Base-by-base conservation (phyloP, 148 eudicot species). In the Polygonum maritimum region DNA sequence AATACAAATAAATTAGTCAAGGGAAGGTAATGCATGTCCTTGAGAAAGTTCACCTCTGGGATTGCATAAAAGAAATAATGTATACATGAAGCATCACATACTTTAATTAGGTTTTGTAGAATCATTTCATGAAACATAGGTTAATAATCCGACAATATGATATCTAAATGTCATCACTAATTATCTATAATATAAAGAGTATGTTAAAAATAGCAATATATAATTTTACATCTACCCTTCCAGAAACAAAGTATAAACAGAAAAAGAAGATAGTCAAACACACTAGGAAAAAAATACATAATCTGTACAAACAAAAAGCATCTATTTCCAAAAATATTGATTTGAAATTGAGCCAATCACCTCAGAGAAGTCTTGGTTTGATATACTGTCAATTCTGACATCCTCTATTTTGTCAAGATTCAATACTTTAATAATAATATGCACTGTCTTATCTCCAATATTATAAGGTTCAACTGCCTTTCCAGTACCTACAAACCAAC, bases 341-440 rank as follows among this genome's bases (percentile, higher is more conserved):
- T 67, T 16, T 67, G 21, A 62, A 26, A 62, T 62, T 62, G 5
- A 36, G 38, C 49, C 21, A 81, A 76, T 86, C 83, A 92, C 99
- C 98, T 96, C 94, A 75, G 93, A 87, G 76, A 96, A 90, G 65
- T 92, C 98, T 84, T 87, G 95, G 84, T 96, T 87, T 74, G 99
- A 96, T 71, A 96, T 83, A 22, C 86, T 76, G 80, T 89, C 96
- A 77, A 92, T 81, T 54, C 86, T 47, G 65, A 93, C 79, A 74
- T 79, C 84, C 83, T 96, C 99, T 81, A 87, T 91, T 83, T 91
- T 96, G 90, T 88, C 85, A 19, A 96, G 71, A 80, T 96, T 96
- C 70, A 91, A 84, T 62, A 96, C 87, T 79, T 87, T 93, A 71
- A 96, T 89, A 92, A 80, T 89, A 76, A 88, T 45, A 88, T 89